These are phyloP conservation scores for Backusella tuberculispora DNA, from an alignment of 192 early-diverging fungal species.

Conservation along the genomic window DNA sequence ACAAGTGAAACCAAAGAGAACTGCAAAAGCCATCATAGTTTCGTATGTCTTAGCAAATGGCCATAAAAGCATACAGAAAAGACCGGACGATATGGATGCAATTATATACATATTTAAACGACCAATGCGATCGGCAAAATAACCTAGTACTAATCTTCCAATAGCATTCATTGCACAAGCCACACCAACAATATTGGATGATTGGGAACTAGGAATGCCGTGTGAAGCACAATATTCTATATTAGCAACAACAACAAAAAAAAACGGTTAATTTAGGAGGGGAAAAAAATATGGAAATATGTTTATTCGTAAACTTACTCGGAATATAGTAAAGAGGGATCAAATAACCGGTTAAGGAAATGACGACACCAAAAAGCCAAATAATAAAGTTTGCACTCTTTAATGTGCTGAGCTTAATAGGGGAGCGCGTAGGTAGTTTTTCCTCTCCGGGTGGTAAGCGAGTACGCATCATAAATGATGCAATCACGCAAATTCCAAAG, in stretches of 20 bases:
- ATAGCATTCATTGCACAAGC: conserved; percentile 36
- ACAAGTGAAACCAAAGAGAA: conserved; percentile 34
- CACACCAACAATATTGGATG: conserved; percentile 30
- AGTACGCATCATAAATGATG: conserved; percentile 30
- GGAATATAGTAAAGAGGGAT: conserved; percentile 47
- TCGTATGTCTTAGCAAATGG: conserved; percentile 31
- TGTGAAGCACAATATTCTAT: conserved; percentile 29
- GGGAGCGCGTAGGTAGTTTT: neutral
- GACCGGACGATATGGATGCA: conserved; percentile 22
- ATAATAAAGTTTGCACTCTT: conserved; percentile 34
- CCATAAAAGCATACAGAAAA: conserved; percentile 37
- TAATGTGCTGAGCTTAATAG: conserved; percentile 31
- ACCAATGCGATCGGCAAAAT: conserved; percentile 37
- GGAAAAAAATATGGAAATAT: neutral
- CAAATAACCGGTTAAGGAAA: conserved; percentile 47
- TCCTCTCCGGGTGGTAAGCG: conserved; percentile 17
- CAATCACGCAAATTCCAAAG: conserved; percentile 39
- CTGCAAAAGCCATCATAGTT: conserved; percentile 36
- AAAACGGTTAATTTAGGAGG: no score
- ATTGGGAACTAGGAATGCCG: conserved; percentile 26
- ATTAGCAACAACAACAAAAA: neutral
- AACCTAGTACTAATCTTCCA: conserved; percentile 34
- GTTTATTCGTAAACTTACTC: conserved; percentile 22
- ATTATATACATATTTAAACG: conserved; percentile 36
- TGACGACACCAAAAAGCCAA: conserved; percentile 32